Percentiles rank a stretch among this genome's conserved stretches.
These are phyloP conservation scores for Aspergillus brasiliensis DNA, from an alignment of 2,329 filamentous ascomycete species.

Conservation along the genomic window DNA sequence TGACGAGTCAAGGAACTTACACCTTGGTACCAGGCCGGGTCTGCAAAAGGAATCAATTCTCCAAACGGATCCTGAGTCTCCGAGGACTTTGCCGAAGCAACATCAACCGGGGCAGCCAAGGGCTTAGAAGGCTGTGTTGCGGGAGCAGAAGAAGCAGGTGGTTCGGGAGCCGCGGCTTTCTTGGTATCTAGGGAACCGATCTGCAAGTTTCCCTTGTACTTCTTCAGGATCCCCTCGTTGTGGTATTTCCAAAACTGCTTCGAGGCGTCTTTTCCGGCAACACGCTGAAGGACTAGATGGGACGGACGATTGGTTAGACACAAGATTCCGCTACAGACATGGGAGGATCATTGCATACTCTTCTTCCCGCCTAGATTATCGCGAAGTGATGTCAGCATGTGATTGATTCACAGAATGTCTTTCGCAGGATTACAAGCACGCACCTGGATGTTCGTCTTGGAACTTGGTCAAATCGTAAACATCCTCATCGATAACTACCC, in stretches of 20 bases:
- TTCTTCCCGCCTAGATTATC: conserved; percentile 65
- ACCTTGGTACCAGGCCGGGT: conserved; percentile 92
- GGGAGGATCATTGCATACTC: conserved; percentile 50
- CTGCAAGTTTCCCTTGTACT: conserved; percentile 62
- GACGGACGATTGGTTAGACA: conserved; percentile 19
- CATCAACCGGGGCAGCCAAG: conserved; percentile 54
- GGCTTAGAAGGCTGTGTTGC: conserved; percentile 57
- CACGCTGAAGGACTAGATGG: conserved; percentile 60
- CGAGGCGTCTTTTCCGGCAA: conserved; percentile 67
- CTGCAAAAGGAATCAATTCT: conserved; percentile 83
- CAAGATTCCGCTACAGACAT: background rate
- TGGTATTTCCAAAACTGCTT: conserved; percentile 71
- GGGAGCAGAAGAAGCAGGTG: conserved; percentile 53
- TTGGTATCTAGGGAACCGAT: conserved; percentile 83
- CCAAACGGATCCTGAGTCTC: conserved; percentile 85
- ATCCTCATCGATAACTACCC: conserved; percentile 89
- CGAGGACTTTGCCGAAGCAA: conserved; percentile 55
- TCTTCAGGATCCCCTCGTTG: conserved; percentile 63
- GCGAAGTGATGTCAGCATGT: conserved; percentile 18
- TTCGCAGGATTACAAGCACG: background rate
- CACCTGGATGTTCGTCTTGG: conserved; percentile 74
- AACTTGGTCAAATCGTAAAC: conserved; percentile 94
- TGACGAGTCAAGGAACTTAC: conserved; percentile 56
- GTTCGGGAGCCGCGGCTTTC: conserved; percentile 55
- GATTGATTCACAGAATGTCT: conserved; percentile 1